phyloP scores from a whole-genome alignment of 2,329 filamentous ascomycete species.

The Paraconiothyrium sp. region DNA sequence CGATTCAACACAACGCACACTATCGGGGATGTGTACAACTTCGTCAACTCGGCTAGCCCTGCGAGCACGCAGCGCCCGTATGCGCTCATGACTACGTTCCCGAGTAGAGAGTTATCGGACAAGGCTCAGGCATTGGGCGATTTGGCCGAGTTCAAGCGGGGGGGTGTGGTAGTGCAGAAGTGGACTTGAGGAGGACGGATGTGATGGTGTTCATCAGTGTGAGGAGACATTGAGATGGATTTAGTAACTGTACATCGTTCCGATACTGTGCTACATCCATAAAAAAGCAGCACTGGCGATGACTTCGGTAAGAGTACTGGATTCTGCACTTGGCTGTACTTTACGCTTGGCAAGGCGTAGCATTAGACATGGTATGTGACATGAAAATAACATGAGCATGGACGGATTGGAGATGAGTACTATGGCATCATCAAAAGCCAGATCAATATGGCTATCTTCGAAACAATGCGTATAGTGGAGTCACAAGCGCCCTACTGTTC shows the following conservation, averaged over 20 bases:
- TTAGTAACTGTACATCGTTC: background rate
- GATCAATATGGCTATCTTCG: constrained; percentile 3
- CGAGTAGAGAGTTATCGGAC: constrained; percentile 81
- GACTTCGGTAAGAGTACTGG: background rate
- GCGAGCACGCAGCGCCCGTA: constrained; percentile 68
- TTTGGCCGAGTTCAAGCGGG: constrained; percentile 60
- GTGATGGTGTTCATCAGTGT: constrained; percentile 22
- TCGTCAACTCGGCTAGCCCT: constrained; percentile 72
- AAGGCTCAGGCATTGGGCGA: constrained; percentile 61
- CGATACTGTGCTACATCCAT: background rate
- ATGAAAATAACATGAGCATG: constrained; percentile 31
- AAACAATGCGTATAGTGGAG: background rate
- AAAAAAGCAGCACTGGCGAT: too few relatives aligned
- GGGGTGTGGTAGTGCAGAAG: constrained; percentile 65
- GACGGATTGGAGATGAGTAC: background rate
- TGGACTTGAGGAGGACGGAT: constrained; percentile 51
- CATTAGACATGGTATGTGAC: constrained; percentile 5
- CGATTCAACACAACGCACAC: constrained; percentile 85
- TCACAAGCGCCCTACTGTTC: too few relatives aligned
- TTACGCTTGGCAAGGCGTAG: background rate
- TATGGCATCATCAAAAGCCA: constrained; percentile 18
- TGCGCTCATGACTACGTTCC: constrained; percentile 84
- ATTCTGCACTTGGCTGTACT: background rate
- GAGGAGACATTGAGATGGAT: background rate
- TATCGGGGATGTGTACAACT: constrained; percentile 78